A percentile compares a stretch with the other conserved stretches of the same genome.
Conservation (phyloP, 768 basidiomycete genomes). For the Leucocoprinus birnbaumii region DNA sequence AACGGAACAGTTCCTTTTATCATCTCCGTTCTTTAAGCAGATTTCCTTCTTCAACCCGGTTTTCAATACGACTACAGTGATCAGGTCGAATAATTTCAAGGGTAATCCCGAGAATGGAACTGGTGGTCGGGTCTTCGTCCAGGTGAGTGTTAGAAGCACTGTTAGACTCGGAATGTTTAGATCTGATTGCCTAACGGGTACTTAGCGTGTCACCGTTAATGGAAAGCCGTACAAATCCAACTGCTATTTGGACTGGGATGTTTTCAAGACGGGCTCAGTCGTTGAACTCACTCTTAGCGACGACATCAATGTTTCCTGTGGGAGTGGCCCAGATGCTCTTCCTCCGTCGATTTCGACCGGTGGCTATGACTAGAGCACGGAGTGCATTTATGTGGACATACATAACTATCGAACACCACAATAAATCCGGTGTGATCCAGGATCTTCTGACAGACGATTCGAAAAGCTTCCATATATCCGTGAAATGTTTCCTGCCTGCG, state of each 20-base stretch:
- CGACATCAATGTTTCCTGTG: conserved; percentile 52
- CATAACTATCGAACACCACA: too few species aligned
- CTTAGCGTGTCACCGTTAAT: conserved; percentile 59
- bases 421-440: too few species aligned
- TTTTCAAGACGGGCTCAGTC: conserved; percentile 49
- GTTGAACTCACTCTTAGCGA: conserved; percentile 56
- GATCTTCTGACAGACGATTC: too few species aligned
- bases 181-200: neutral
- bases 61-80: conserved; percentile 55
- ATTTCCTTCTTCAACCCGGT: conserved; percentile 62
- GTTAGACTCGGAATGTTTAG: neutral
- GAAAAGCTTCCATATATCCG: too few species aligned
- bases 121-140: conserved; percentile 54
- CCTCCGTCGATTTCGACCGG: conserved; percentile 66
- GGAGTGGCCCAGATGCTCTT: conserved; percentile 40
- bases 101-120: conserved; percentile 52
- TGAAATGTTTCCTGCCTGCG: too few species aligned
- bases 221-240: conserved; percentile 58
- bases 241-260: conserved; percentile 66
- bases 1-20: conserved; percentile 57
- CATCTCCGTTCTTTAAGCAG: conserved; percentile 59
- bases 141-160: conserved; percentile 30
- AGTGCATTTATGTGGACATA: neutral
- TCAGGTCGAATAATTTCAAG: conserved; percentile 43
- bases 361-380: conserved; percentile 39